Conservation (phyloP, 306 rosid genomes). For the Nissolia schottii region DNA sequence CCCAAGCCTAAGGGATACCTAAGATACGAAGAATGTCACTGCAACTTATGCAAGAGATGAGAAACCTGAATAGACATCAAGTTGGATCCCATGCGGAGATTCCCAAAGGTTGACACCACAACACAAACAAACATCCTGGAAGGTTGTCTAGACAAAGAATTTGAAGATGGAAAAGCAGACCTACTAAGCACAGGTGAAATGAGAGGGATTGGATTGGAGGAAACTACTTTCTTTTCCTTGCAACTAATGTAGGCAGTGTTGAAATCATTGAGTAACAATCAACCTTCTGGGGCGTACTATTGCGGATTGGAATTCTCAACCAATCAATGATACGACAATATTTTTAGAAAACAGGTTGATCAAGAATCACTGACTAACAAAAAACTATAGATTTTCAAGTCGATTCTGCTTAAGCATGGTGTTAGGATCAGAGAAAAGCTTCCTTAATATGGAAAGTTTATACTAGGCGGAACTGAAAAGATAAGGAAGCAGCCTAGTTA, state of each 20-base stretch:
- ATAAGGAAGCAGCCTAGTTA: too few species aligned
- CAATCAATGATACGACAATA: neutral
- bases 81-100: neutral
- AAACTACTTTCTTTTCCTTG: neutral
- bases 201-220: neutral
- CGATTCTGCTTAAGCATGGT: neutral
- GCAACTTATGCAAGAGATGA: neutral
- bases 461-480: too few species aligned
- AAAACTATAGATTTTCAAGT: neutral
- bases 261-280: neutral
- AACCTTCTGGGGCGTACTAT: neutral
- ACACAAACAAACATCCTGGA: neutral
- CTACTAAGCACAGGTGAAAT: neutral
- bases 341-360: neutral
- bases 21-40: neutral
- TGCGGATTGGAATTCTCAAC: neutral
- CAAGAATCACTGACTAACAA: too few species aligned
- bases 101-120: neutral
- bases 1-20: neutral
- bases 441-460: too few species aligned
- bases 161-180: neutral
- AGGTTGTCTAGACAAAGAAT: neutral
- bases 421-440: too few species aligned
- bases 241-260: neutral
- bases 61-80: neutral